Evolutionary conservation across 1,139 yeast genomes (phyloP), one percentile per base, ranked within the genome.

Genomic region (Candida sp.): DNA sequence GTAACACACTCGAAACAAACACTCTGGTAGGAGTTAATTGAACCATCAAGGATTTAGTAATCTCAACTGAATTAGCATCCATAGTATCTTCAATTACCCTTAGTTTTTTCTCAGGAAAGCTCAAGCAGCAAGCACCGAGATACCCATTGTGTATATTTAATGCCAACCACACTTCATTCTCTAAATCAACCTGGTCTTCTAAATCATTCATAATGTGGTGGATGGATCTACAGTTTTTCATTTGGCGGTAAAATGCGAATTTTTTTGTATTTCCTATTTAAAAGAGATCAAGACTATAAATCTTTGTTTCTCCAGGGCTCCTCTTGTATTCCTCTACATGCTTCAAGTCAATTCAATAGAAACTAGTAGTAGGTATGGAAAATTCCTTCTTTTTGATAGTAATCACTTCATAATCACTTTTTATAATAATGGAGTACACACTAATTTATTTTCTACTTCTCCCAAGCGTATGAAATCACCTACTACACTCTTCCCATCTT

Each of bases 401-500:
- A n/a, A n/a, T n/a, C n/a, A n/a, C n/a, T n/a, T n/a, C n/a, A n/a
- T n/a, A n/a, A n/a, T n/a, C n/a, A n/a, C n/a, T n/a, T n/a, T n/a
- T 30, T 39, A 42, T 21, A 54, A 45, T 4, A 50, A 49, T 4
- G 85, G 84, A 1, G 82, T 74, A 8, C 77, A 79, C 27, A 80
- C 70, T 47, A 84, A 65, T 57, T 82, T 82, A 27, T 78, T 77
- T 15, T 75, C 71, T 0, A 87, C 69, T 43, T 75, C 78, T 5
- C 96, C 96, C 44, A 88, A 60, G 21, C 84, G 70, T 44, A 72
- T 70, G 7, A 84, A 73, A 25, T 71, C 66, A 11, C 77, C 76
- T 23, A 54, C 54, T 4, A 62, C 47, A 38, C 69, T 66, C 29
- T 68, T 73, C 1, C 63, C 71, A 19, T 71, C 73, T 35, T 73